These are phyloP conservation scores for Lantana camara DNA, from an alignment of 257 asterid genomes.

Conservation along the genomic window DNA sequence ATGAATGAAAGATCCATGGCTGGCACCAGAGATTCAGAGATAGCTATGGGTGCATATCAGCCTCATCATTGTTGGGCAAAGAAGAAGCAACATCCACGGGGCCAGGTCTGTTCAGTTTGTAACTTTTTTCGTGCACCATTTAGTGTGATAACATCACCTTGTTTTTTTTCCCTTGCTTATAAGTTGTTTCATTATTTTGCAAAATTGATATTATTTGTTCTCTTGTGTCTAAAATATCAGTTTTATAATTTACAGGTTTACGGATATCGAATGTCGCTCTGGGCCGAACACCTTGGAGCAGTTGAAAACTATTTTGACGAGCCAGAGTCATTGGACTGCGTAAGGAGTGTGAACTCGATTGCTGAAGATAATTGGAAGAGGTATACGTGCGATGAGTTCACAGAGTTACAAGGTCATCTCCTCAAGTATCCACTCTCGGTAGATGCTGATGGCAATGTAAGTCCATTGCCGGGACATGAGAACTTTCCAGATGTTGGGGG, in stretches of 20 bases:
- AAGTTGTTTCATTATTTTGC: background rate
- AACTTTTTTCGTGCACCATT: slow-evolving; percentile 13
- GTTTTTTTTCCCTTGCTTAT: too few relatives aligned
- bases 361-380: slow-evolving; percentile 69
- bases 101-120: slow-evolving; percentile 61
- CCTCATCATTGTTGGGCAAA: slow-evolving; percentile 66
- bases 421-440: slow-evolving; percentile 76
- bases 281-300: slow-evolving; percentile 88
- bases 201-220: background rate
- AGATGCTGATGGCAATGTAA: slow-evolving; percentile 64
- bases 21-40: slow-evolving; percentile 89
- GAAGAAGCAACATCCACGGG: slow-evolving; percentile 62
- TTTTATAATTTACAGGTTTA: slow-evolving; percentile 50
- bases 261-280: slow-evolving; percentile 85
- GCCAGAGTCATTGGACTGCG: slow-evolving; percentile 65
- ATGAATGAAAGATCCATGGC: slow-evolving; percentile 94
- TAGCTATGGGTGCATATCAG: slow-evolving; percentile 96
- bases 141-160: background rate
- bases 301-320: slow-evolving; percentile 52
- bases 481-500: slow-evolving; percentile 89
- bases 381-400: slow-evolving; percentile 46
- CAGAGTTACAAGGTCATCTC: slow-evolving; percentile 72
- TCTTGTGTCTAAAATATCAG: background rate
- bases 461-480: slow-evolving; percentile 63
- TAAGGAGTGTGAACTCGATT: slow-evolving; percentile 62